Evolutionary conservation across 2,329 filamentous ascomycete genomes (phyloP).

Genomic region (Aspergillus piperis): DNA sequence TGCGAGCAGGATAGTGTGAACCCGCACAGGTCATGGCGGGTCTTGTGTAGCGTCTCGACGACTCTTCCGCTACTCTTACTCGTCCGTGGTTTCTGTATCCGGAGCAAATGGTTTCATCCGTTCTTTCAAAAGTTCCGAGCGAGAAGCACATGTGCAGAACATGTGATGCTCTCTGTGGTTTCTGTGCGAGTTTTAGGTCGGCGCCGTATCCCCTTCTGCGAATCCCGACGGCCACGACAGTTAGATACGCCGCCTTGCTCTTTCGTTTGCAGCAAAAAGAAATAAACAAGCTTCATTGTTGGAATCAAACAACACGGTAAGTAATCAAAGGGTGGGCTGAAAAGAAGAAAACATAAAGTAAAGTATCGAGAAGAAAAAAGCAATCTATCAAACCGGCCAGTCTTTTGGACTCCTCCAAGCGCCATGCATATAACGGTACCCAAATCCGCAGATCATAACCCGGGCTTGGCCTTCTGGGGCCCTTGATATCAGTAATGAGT

Average conservation of each 20-base stretch:
- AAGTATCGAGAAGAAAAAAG: not conserved
- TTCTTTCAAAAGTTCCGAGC: not conserved
- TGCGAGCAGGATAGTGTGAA: not conserved
- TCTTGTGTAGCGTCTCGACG: conserved; percentile 5
- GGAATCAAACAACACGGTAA: not conserved
- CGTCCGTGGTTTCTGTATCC: not conserved
- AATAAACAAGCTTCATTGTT: not conserved
- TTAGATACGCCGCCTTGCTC: not conserved
- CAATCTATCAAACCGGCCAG: not conserved
- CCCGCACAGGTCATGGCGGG: conserved; percentile 2
- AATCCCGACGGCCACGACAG: not conserved
- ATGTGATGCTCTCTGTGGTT: conserved; percentile 1
- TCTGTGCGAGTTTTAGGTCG: not conserved
- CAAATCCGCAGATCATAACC: not conserved
- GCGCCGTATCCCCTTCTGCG: not conserved
- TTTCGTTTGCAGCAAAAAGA: too few relatives aligned
- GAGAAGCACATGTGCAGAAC: conserved; percentile 3
- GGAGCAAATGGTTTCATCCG: not conserved
- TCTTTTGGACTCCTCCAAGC: conserved; percentile 11
- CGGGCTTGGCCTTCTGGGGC: not conserved
- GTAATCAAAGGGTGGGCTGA: not conserved
- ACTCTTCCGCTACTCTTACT: not conserved
- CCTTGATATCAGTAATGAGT: not conserved
- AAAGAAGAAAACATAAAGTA: not conserved
- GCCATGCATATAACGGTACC: conserved; percentile 9